These are phyloP conservation scores for Fusarium abutilonis DNA, from an alignment of 2,329 filamentous ascomycete genomes.

Conservation along the genomic window DNA sequence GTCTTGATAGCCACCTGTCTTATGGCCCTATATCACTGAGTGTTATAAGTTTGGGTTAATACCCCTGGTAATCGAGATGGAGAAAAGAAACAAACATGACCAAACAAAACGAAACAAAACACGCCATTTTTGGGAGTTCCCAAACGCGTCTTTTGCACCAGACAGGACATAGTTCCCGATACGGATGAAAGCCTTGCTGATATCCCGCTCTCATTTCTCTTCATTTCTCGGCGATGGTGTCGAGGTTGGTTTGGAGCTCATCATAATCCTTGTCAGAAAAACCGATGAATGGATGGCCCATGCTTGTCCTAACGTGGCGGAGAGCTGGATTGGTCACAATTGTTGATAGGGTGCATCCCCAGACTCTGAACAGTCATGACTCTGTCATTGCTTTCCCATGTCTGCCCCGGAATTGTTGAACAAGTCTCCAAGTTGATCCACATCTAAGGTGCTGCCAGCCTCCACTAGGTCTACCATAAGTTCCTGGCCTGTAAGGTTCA, in stretches of 20 bases:
- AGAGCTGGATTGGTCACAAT: constrained; percentile 26
- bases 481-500: constrained; percentile 53
- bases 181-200: constrained; percentile 15
- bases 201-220: constrained; percentile 7
- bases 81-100: constrained; percentile 30
- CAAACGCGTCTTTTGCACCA: constrained; percentile 13
- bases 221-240: constrained; percentile 9
- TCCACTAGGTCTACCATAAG: constrained; percentile 58
- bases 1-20: constrained; percentile 41
- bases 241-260: constrained; percentile 27
- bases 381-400: constrained; percentile 25
- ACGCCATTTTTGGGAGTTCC: constrained; percentile 33
- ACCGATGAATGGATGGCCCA: constrained; percentile 2
- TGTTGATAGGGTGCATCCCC: constrained; percentile 21
- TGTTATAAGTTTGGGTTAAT: constrained; percentile 35
- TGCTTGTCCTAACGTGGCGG: constrained; percentile 21
- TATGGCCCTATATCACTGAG: constrained; percentile 44
- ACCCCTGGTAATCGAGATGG: constrained; percentile 26
- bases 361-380: constrained; percentile 25
- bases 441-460: constrained; percentile 46
- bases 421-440: constrained; percentile 48
- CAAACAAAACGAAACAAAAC: constrained; percentile 40
- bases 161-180: constrained; percentile 33
- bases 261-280: constrained; percentile 23
- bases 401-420: constrained; percentile 38